A percentile compares a stretch with the other conserved stretches of the same genome.
Evolutionary conservation across 164 flowering plant genomes (phyloP).

Genomic region (Saururus chinensis): DNA sequence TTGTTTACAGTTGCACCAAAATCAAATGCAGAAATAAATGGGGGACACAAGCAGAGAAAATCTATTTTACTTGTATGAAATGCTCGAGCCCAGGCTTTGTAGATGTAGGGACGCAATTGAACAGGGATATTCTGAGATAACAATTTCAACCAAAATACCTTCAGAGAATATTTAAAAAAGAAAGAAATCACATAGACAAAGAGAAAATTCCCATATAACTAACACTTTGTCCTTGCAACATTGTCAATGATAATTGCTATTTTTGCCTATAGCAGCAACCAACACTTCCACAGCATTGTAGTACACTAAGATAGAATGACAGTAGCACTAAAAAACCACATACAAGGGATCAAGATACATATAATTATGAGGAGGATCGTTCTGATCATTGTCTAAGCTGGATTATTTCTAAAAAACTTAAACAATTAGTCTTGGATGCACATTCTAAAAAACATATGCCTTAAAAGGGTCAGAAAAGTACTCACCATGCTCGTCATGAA

Average conservation of each 20-base stretch:
- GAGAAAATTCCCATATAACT: not conserved
- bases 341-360: too few species aligned
- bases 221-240: not conserved
- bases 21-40: not conserved
- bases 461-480: conserved; percentile 1
- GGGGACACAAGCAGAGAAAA: not conserved
- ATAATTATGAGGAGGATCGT: not conserved
- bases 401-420: not conserved
- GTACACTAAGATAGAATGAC: too few species aligned
- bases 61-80: conserved; percentile 76
- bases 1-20: not conserved
- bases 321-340: too few species aligned
- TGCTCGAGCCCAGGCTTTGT: conserved; percentile 92
- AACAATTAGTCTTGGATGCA: too few species aligned
- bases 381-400: not conserved
- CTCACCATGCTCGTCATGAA: conserved; percentile 64
- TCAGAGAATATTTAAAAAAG: not conserved
- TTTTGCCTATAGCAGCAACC: too few species aligned
- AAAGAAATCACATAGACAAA: not conserved
- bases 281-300: too few species aligned
- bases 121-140: conserved; percentile 61
- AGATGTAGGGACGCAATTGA: conserved; percentile 66
- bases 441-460: not conserved
- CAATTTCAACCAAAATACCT: not conserved
- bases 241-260: not conserved